phyloP scores from a whole-genome alignment of 2,329 filamentous ascomycete species.

The Penicillium sp. region DNA sequence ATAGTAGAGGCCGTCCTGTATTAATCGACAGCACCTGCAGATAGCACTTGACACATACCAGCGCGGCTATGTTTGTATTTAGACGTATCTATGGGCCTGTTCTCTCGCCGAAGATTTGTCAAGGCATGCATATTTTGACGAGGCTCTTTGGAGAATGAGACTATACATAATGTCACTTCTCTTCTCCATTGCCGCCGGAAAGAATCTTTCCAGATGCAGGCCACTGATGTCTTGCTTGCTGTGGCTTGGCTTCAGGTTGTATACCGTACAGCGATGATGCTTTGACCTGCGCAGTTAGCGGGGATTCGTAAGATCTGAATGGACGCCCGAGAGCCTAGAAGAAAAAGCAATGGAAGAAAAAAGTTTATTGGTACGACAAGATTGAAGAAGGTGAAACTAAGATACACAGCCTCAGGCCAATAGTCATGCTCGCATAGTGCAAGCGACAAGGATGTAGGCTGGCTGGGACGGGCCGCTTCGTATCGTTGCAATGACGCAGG shows the following conservation, averaged over 20 bases:
- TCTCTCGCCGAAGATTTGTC: background rate
- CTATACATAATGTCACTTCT: background rate
- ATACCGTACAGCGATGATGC: background rate
- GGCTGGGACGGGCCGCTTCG: background rate
- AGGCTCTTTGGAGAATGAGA: background rate
- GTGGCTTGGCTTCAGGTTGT: background rate
- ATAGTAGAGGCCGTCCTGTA: background rate
- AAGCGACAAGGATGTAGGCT: background rate
- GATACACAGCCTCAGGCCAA: background rate
- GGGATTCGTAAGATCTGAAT: background rate
- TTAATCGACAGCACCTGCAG: background rate
- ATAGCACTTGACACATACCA: constrained; percentile 8
- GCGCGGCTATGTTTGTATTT: background rate
- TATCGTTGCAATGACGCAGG: background rate
- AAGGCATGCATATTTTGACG: background rate
- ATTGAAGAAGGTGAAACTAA: background rate
- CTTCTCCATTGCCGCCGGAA: background rate
- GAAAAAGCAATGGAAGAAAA: background rate
- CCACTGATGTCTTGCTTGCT: background rate
- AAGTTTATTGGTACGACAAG: background rate
- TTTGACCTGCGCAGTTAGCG: background rate
- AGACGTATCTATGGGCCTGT: background rate
- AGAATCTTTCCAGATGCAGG: background rate
- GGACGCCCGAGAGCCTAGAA: background rate
- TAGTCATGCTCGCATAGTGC: background rate